Conservation (phyloP, 2,329 filamentous ascomycete species). For the Colletotrichum navitas region DNA sequence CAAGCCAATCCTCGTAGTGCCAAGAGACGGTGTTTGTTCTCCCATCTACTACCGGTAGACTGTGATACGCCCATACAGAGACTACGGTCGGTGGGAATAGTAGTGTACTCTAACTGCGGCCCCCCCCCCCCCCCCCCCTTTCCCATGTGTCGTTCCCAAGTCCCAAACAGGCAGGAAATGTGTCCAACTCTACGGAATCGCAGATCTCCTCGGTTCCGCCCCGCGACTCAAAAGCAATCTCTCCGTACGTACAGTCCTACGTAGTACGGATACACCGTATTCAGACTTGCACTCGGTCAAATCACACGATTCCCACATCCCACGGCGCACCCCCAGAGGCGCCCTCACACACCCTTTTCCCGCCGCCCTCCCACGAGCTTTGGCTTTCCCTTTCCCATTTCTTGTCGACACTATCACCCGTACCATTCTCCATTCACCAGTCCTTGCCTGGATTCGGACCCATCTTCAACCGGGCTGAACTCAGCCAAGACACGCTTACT, state of each 20-base stretch:
- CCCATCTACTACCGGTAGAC: too few species aligned
- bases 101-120: not conserved
- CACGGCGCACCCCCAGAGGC: not conserved
- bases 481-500: constrained; percentile 13
- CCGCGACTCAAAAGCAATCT: constrained; percentile 14
- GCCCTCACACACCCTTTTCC: not conserved
- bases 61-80: too few species aligned
- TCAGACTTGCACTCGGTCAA: constrained; percentile 2
- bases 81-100: not conserved
- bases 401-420: not conserved
- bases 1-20: not conserved
- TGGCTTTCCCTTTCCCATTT: constrained; percentile 4
- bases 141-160: constrained; percentile 4
- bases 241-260: not conserved
- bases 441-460: constrained; percentile 13
- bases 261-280: too few species aligned
- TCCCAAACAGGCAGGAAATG: constrained; percentile 12
- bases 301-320: constrained; percentile 1
- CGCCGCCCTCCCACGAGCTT: not conserved
- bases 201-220: constrained; percentile 33
- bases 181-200: constrained; percentile 31
- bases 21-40: not conserved
- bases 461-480: constrained; percentile 20
- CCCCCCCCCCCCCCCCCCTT: too few species aligned
- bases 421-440: constrained; percentile 6